Evolutionary conservation across 2,329 filamentous ascomycete genomes (phyloP).

Genomic region (Botrytis byssoidea): DNA sequence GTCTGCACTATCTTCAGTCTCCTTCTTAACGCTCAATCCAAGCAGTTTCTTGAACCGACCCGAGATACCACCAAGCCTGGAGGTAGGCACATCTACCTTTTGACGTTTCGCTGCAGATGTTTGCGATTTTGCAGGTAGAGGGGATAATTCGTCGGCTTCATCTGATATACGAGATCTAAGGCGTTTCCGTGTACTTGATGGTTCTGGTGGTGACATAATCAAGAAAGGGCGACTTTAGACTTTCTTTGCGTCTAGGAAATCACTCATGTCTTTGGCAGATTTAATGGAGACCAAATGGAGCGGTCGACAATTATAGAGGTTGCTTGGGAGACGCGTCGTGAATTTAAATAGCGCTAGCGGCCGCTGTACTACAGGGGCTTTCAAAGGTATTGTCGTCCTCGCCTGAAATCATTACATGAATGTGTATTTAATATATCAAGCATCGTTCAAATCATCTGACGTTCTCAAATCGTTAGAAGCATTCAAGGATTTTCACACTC

Average conservation of each 20-base stretch:
- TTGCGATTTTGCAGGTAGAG: slow-evolving; percentile 17
- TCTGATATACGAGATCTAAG: slow-evolving; percentile 19
- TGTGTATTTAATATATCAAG: background rate
- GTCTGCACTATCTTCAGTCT: slow-evolving; percentile 9
- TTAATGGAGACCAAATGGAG: background rate
- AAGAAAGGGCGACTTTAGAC: background rate
- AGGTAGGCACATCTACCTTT: slow-evolving; percentile 15
- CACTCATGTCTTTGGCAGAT: slow-evolving; percentile 6
- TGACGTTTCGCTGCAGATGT: slow-evolving; percentile 18
- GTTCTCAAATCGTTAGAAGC: background rate
- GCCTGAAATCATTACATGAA: background rate
- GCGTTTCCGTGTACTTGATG: slow-evolving; percentile 19
- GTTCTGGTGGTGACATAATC: slow-evolving; percentile 12
- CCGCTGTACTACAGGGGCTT: background rate
- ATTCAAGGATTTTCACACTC: background rate
- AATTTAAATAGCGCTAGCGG: slow-evolving; percentile 13
- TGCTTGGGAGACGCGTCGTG: slow-evolving; percentile 18
- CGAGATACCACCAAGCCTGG: slow-evolving; percentile 3
- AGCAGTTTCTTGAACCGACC: slow-evolving; percentile 13
- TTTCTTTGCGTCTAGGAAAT: background rate
- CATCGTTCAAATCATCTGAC: background rate
- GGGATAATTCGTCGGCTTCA: slow-evolving; percentile 17
- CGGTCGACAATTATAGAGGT: background rate
- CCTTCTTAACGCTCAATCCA: slow-evolving; percentile 4
- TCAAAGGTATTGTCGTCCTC: background rate